Evolutionary conservation across 495 filamentous ascomycete genomes (phyloP).

Genomic region (Tricharina praecox): DNA sequence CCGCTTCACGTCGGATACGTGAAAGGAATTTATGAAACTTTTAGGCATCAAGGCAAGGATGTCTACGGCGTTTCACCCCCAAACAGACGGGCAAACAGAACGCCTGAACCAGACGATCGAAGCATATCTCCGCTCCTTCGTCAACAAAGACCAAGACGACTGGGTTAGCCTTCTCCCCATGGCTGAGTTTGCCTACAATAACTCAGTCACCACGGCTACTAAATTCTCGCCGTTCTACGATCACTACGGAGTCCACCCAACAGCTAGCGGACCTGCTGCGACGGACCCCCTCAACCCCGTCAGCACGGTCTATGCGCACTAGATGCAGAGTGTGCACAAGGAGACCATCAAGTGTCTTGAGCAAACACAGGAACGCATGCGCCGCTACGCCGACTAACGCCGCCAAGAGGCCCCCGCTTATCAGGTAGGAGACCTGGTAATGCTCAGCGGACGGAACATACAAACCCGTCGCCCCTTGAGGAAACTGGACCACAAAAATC

Average conservation of each 20-base stretch:
- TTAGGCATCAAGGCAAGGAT: background rate
- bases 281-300: background rate
- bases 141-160: slow-evolving; percentile 8
- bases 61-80: background rate
- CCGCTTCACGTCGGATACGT: slow-evolving; percentile 3
- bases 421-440: background rate
- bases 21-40: slow-evolving; percentile 4
- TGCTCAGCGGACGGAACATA: background rate
- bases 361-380: background rate
- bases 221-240: background rate
- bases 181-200: slow-evolving; percentile 8
- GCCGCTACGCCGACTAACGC: background rate
- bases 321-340: background rate
- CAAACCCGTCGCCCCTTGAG: background rate
- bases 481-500: slow-evolving; percentile 7
- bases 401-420: background rate
- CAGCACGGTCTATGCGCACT: background rate
- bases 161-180: slow-evolving; percentile 1
- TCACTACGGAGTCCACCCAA: background rate
- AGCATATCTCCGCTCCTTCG: background rate
- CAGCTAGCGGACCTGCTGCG: background rate
- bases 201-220: background rate
- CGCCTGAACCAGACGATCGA: background rate
- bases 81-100: slow-evolving; percentile 2
- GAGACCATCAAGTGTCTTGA: background rate